Evolutionary conservation across 257 asterid genomes (phyloP), one percentile per base, ranked within the genome.

Genomic region (Primulina huaijiensis): DNA sequence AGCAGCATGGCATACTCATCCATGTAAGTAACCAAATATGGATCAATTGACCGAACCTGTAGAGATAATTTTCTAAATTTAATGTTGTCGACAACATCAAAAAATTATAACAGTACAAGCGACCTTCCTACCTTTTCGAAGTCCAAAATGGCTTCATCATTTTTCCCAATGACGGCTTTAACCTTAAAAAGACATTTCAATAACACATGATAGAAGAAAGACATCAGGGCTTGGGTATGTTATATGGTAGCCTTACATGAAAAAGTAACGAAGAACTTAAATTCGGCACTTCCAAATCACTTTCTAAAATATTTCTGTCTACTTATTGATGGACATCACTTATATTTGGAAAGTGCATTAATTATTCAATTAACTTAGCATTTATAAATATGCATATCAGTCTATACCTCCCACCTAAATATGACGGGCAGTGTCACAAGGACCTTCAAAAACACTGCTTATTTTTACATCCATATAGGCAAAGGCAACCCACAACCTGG

Each of bases 1-100:
- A 94, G 89, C 75, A 94, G 96, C 95, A 94, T 85, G n/a, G 99
- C 96, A 80, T 94, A 94, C 89, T 94, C 99, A 77, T 94, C 99
- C 99, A 94, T 94, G 62, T 91, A 88, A 27, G 99, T 89, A 67
- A 89, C 65, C 62, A 84, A 81, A 68, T 81, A 86, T 62, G 99
- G 96, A 88, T 90, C 96, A 69, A 89, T 83, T 29, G 86, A 87
- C 67, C 95, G 86, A 71, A 86, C 99, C 99, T 93, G 91, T 21
- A 78, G 70, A 76, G 75, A 68, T 70, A 69, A 76, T 65, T 72
- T 76, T 43, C 35, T 74, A 68, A 38, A 46, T 56, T 60, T 50
- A 75, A 37, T 19, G 57, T 35, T 46, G 64, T 63, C 62, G 34
- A 31, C 34, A 67, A 27, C 25, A 71, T 68, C 25, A 71, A 71